phyloP scores from a whole-genome alignment of 2,329 filamentous ascomycete species.

The Trichoderma brevicompactum region DNA sequence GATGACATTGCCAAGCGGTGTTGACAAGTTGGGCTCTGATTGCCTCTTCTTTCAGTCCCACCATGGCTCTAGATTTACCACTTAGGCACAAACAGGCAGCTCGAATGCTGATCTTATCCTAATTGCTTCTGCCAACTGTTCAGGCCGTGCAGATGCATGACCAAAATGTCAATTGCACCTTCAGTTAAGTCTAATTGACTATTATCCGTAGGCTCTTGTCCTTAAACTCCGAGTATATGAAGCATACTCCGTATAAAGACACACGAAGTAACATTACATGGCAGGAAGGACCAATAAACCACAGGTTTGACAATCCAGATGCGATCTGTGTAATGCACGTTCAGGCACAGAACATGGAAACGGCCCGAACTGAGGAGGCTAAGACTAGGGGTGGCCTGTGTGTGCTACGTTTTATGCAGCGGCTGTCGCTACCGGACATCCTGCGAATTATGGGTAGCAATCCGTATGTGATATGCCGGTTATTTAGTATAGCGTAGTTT shows the following conservation, averaged over 20 bases:
- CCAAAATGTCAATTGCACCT: not conserved
- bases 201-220: conserved; percentile 15
- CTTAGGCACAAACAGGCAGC: conserved; percentile 19
- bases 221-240: not conserved
- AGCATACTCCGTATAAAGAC: not conserved
- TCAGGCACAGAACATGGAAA: conserved; percentile 17
- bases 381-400: conserved; percentile 6
- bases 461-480: not conserved
- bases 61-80: not conserved
- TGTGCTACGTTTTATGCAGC: not conserved
- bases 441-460: not conserved
- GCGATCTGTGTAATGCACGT: not conserved
- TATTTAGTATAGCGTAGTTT: not conserved
- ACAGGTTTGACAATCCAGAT: not conserved
- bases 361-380: conserved; percentile 13
- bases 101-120: conserved; percentile 13
- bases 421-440: not conserved
- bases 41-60: conserved; percentile 12
- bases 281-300: not conserved
- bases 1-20: not conserved
- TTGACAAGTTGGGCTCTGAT: conserved; percentile 10
- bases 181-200: not conserved
- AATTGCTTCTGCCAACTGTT: not conserved
- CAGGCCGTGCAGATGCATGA: not conserved
- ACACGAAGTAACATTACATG: not conserved